Evolutionary conservation across 768 basidiomycete species (phyloP), one percentile per base, ranked within the genome.

Genomic region (Artomyces pyxidatus): DNA sequence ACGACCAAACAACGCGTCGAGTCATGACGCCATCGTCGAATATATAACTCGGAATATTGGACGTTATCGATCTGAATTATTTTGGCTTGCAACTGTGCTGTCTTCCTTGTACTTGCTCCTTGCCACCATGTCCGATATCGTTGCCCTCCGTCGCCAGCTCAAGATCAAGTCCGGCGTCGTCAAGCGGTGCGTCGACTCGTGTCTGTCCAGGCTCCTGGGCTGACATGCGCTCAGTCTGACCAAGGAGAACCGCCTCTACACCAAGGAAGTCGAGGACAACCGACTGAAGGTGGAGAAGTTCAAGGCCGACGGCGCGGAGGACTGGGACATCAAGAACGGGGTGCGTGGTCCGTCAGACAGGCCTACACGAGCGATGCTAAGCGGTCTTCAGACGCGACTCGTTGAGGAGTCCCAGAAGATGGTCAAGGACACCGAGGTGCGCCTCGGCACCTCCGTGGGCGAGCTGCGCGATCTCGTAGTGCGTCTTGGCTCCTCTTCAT

Each of bases 331-430:
- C 61, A 86, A 78, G 65, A 88, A 82, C 65, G 77, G 74, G 59
- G 88, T 87, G 62, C 56, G 83, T 69, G 42, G 55, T 44, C 37
- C 19, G 17, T 1, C 32, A 14, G 1, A 8, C 22, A 19, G 26
- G 6, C 23, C 23, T 40, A 11, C 17, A 10, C 16, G n/a, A n/a
- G n/a, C 17, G 8, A 11, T 19, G 8, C 6, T 3, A 14, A 19
- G 9, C 32, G 10, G n/a, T 8, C 1, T 22, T 3, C 16, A 55
- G 53, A 30, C 38, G 19, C 47, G 44, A 69, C 66, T 82, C 42
- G 81, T 54, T 29, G 50, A 86, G 49, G 90, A 94, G 70, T 82
- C 83, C 37, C 68, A 78, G 53, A 88, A 80, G 72, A 89, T 94
- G 89, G 76, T 91, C 51, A 66, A 67, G 44, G 87, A 91, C 61